Base-by-base conservation (phyloP, 2,329 filamentous ascomycete genomes). In the Pyricularia pennisetigena region DNA sequence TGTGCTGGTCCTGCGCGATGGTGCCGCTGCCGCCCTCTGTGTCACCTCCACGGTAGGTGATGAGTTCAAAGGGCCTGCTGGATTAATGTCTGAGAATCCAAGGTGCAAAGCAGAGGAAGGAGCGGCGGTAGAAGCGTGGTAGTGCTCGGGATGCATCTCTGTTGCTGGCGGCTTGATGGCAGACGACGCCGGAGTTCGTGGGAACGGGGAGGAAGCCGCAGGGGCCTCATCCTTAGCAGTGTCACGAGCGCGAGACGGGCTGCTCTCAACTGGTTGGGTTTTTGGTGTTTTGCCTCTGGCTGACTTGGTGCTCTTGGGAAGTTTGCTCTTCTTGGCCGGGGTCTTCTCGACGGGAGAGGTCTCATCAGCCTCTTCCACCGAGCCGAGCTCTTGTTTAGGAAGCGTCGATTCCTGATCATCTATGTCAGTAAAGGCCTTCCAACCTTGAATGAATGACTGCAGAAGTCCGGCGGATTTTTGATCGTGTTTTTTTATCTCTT, bases 101-200 rank as follows among this genome's bases (percentile, higher is more conserved):
- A 97, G 84, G 74, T 90, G 87, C 62, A 95, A 82, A 6, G 90
- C 93, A 12, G 93, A 93, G 29, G 95, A 93, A 1, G 90, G 86
- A 63, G 91, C 82, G 68, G 90, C 91, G 70, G 88, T 90, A 26
- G 91, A 94, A 71, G 86, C 84, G 69, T 95, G 92, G 68, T 88
- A 86, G 75, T 91, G 91, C 80, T 91, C 91, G 9, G 94, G 94
- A 76, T 97, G 94, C 94, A 97, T 97, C 77, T 97, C 93, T 69
- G 89, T 87, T 71, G 85, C 84, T 65, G 90, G 82, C 28, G 92
- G 91, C 79, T 91, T 90, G 72, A 90, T 81, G 6, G 88, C 84
- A 4, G 88, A 87, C 16, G 84, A 85, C 59, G 82, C 83, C 5
- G 93, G 93, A 1, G 91, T 90, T 73, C 77, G 72, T 66, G 80